phyloP scores from a whole-genome alignment of 768 basidiomycete genomes.

The Pholiota microspora region DNA sequence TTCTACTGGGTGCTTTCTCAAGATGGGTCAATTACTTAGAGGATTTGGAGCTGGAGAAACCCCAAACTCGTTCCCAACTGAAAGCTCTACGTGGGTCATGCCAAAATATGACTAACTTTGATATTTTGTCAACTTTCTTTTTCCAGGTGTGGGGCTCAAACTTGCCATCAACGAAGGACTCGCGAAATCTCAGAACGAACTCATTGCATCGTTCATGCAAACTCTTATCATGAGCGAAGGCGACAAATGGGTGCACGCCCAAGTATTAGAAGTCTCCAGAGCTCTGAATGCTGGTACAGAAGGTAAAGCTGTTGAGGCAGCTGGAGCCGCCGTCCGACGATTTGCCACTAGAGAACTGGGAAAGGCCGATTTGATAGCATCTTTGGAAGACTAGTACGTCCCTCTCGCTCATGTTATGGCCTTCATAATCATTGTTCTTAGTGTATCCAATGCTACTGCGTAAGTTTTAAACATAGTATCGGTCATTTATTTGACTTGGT shows the following conservation, averaged over 20 bases:
- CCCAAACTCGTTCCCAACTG: constrained; percentile 66
- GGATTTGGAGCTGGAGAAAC: constrained; percentile 72
- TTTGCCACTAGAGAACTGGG: constrained; percentile 88
- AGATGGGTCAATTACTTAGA: constrained; percentile 88
- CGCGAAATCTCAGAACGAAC: constrained; percentile 73
- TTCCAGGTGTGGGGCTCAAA: constrained; percentile 81
- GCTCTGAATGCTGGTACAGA: constrained; percentile 66
- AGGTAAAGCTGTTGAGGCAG: constrained; percentile 73
- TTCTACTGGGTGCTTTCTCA: constrained; percentile 87
- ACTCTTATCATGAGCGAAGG: constrained; percentile 97
- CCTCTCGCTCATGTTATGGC: not conserved
- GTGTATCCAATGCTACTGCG: constrained; percentile 86
- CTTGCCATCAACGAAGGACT: constrained; percentile 90
- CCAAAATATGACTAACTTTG: not conserved
- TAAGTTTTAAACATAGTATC: constrained; percentile 16
- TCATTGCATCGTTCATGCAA: constrained; percentile 92
- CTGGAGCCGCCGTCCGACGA: constrained; percentile 72
- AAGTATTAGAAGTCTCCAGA: constrained; percentile 64
- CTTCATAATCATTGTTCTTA: constrained; percentile 24
- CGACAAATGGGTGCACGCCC: constrained; percentile 80
- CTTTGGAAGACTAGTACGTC: constrained; percentile 87
- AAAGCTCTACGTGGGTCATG: constrained; percentile 72
- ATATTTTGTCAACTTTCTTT: not conserved
- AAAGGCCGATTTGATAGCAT: constrained; percentile 73
- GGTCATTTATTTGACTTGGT: not conserved